Percentiles rank a stretch among this genome's conserved stretches.
phyloP scores from a whole-genome alignment of 2,329 filamentous ascomycete genomes.

The Sporothrix luriei region DNA sequence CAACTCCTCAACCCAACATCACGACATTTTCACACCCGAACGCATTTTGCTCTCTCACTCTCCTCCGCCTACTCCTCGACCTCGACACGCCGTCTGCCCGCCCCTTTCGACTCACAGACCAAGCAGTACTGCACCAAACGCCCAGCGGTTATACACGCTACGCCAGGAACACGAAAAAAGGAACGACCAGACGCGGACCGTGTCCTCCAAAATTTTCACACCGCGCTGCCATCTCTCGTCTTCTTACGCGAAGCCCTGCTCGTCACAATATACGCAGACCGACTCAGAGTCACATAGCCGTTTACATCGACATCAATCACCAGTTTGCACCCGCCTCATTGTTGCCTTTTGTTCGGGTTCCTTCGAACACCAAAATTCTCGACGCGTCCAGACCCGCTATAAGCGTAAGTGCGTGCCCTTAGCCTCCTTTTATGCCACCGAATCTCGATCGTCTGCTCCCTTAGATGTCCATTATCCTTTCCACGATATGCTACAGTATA shows the following conservation, averaged over 20 bases:
- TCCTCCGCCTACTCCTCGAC: not conserved
- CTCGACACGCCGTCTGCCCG: not conserved
- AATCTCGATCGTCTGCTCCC: not conserved
- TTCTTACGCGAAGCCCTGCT: conserved; percentile 10
- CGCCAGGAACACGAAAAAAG: conserved; percentile 19
- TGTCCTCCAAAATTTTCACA: not conserved
- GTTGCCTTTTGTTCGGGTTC: not conserved
- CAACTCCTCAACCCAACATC: conserved; percentile 20
- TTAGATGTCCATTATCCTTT: not conserved
- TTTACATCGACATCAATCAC: not conserved
- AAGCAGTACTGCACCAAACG: not conserved
- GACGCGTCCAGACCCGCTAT: conserved; percentile 25
- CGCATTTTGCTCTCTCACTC: not conserved
- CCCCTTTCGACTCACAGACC: not conserved
- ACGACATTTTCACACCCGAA: conserved; percentile 5
- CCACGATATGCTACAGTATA: not conserved
- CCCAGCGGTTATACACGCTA: conserved; percentile 3
- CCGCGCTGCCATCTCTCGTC: not conserved
- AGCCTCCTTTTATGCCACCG: not conserved
- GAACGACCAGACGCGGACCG: conserved; percentile 19
- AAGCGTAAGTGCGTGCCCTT: conserved; percentile 27
- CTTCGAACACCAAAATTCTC: conserved; percentile 17
- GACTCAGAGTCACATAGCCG: not conserved
- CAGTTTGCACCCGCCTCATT: not conserved
- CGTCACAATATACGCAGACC: not conserved